Base-by-base conservation (phyloP, 148 eudicot species). In the Fagopyrum tataricum region DNA sequence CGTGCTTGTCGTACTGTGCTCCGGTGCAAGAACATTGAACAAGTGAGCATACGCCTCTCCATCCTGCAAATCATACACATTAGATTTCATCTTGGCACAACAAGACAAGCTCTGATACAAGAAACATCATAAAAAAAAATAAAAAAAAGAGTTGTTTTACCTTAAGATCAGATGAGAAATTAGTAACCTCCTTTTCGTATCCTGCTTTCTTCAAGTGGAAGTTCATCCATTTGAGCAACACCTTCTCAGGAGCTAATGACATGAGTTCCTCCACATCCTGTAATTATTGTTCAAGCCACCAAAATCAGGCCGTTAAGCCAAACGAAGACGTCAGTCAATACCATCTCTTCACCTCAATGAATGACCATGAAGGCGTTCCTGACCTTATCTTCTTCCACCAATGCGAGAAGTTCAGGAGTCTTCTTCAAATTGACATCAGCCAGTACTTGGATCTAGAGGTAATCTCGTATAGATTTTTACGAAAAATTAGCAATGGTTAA, bases 1-100 rank as follows among this genome's bases (percentile, higher is more conserved):
- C 23, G 82, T 77, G 20, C 81, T 18, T 14, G 73, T 73, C 41
- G 80, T 82, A 72, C 90, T 82, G 59, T 82, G 87, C 81, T 91
- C 93, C 6, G 97, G 97, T 40, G 91, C 97, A 61, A 91, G 93
- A 70, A 85, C 91, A 72, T 87, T 91, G 42, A 91, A 93, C 81
- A 91, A 81, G 79, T 86, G 90, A 78, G 97, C 93, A 76, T 91
- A 91, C 51, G 97, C 97, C 80, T 82, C 93, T 76, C 97, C 97
- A 75, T 91, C 97, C 97, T 91, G 86, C 43, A 80, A 76, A 62
- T 24, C 18, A 31, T 31, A 7, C 47, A 10, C 47, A 44, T 44
- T 4, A 44, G 47, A 44, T 6, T 44, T 44, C 47, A 44, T 44
- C 11, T 10, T 6, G 47, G 47, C 42, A 62, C 2, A 31, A 13